These are phyloP conservation scores for Osmanthus fragrans DNA, from an alignment of 257 asterid genomes.

Conservation along the genomic window DNA sequence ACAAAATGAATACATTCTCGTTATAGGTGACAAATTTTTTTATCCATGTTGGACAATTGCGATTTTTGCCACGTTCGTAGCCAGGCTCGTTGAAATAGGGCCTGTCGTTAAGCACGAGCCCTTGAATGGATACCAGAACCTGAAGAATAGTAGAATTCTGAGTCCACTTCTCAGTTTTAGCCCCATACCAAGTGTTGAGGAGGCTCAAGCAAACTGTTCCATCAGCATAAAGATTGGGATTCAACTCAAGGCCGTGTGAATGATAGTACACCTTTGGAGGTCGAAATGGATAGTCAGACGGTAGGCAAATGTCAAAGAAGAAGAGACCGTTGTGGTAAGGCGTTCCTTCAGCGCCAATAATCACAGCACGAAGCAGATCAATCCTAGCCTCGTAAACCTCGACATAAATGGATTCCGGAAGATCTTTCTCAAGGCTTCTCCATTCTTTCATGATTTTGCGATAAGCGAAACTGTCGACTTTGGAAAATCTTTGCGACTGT, in stretches of 20 bases:
- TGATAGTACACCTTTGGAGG: slow-evolving; percentile 55
- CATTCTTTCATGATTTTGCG: slow-evolving; percentile 50
- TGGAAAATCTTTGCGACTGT: slow-evolving; percentile 17
- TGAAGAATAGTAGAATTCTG: slow-evolving; percentile 52
- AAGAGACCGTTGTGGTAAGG: slow-evolving; percentile 75
- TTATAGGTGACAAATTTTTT: slow-evolving; percentile 34
- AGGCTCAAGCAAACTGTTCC: slow-evolving; percentile 62
- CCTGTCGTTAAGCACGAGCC: slow-evolving; percentile 54
- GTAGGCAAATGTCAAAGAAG: slow-evolving; percentile 64
- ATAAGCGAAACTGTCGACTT: slow-evolving; percentile 13
- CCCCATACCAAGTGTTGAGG: slow-evolving; percentile 50
- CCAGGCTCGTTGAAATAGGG: slow-evolving; percentile 67
- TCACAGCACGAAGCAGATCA: slow-evolving; percentile 65
- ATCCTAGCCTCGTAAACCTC: slow-evolving; percentile 50
- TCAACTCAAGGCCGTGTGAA: slow-evolving; percentile 49
- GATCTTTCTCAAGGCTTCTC: slow-evolving; percentile 48
- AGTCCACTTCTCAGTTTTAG: slow-evolving; percentile 37
- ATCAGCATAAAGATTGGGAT: slow-evolving; percentile 53
- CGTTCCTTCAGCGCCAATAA: slow-evolving; percentile 52
- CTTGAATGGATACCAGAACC: slow-evolving; percentile 59
- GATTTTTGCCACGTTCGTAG: background rate
- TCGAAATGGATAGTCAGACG: slow-evolving; percentile 45
- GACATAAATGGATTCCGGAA: slow-evolving; percentile 61
- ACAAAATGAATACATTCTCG: slow-evolving; percentile 29
- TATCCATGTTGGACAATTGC: background rate